A percentile compares a stretch with the other conserved stretches of the same genome.
phyloP scores from a whole-genome alignment of 2,329 filamentous ascomycete species.

The Diplodia seriata region DNA sequence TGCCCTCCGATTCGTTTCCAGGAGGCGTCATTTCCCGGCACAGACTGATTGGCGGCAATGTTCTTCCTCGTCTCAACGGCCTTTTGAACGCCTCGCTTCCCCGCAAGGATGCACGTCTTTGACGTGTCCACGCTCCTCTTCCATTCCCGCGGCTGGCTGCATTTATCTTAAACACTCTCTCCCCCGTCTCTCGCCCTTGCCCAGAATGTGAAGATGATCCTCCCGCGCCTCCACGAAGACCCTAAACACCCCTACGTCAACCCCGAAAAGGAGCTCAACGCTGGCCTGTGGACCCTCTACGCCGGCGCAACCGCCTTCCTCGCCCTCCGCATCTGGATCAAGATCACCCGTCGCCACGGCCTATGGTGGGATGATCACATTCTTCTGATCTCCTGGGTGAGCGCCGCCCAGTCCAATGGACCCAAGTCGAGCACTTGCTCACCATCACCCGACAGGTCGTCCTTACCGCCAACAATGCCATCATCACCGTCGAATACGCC shows the following conservation, averaged over 20 bases:
- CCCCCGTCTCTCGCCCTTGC: neutral
- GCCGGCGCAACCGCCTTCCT: slow-evolving; percentile 48
- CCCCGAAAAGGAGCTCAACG: slow-evolving; percentile 46
- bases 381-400: slow-evolving; percentile 47
- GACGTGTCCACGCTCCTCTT: no score
- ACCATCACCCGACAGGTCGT: slow-evolving; percentile 44
- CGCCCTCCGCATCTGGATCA: slow-evolving; percentile 47
- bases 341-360: slow-evolving; percentile 48
- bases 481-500: slow-evolving; percentile 57
- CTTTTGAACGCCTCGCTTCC: slow-evolving; percentile 11
- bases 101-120: neutral
- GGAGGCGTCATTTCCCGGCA: slow-evolving; percentile 26
- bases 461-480: slow-evolving; percentile 54
- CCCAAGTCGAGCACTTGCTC: slow-evolving; percentile 8
- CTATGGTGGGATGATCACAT: slow-evolving; percentile 53
- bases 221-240: slow-evolving; percentile 32
- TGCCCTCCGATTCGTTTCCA: slow-evolving; percentile 18
- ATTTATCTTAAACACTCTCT: neutral
- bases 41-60: slow-evolving; percentile 2
- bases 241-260: slow-evolving; percentile 41
- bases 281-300: slow-evolving; percentile 50
- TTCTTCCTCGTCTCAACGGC: neutral
- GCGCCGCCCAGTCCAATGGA: slow-evolving; percentile 26
- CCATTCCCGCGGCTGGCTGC: neutral
- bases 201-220: slow-evolving; percentile 26